These are phyloP conservation scores for Trichoderma sp. DNA, from an alignment of 2,329 filamentous ascomycete species.

Conservation along the genomic window DNA sequence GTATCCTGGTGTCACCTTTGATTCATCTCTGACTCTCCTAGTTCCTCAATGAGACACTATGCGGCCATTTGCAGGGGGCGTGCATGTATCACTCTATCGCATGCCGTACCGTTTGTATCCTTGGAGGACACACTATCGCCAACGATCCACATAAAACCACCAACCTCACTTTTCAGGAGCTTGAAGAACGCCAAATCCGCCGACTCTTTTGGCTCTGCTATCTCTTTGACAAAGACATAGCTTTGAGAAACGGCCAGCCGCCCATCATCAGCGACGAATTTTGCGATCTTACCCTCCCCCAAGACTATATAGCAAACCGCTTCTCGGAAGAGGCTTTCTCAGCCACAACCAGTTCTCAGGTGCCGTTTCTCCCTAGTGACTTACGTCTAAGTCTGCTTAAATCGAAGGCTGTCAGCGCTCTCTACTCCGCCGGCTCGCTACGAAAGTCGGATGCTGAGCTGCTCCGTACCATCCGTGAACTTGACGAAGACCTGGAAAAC, in stretches of 20 bases:
- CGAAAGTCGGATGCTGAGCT: conserved; percentile 55
- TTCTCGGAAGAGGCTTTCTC: conserved; percentile 13
- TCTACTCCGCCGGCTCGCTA: conserved; percentile 50
- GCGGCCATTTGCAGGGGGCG: conserved; percentile 46
- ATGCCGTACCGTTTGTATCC: conserved; percentile 47
- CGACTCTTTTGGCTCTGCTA: conserved; percentile 56
- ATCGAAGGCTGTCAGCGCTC: conserved; percentile 44
- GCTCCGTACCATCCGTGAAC: conserved; percentile 52
- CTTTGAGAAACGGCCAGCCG: conserved; percentile 52
- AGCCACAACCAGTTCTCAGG: conserved; percentile 17
- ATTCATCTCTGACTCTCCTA: conserved; percentile 20
- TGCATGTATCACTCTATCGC: conserved; percentile 45
- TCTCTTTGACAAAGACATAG: conserved; percentile 54
- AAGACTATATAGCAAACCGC: conserved; percentile 30
- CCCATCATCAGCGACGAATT: conserved; percentile 50
- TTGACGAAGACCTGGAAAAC: conserved; percentile 55
- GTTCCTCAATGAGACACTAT: conserved; percentile 44
- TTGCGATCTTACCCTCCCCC: conserved; percentile 52
- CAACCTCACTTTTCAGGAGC: conserved; percentile 26
- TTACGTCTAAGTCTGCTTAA: conserved; percentile 51
- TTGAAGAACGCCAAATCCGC: conserved; percentile 36
- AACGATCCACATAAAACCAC: conserved; percentile 18
- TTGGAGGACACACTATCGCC: conserved; percentile 44
- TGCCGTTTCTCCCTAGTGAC: conserved; percentile 45
- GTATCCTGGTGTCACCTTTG: not conserved